These are phyloP conservation scores for Russula griseocarnosa DNA, from an alignment of 768 basidiomycete genomes.

Conservation along the genomic window DNA sequence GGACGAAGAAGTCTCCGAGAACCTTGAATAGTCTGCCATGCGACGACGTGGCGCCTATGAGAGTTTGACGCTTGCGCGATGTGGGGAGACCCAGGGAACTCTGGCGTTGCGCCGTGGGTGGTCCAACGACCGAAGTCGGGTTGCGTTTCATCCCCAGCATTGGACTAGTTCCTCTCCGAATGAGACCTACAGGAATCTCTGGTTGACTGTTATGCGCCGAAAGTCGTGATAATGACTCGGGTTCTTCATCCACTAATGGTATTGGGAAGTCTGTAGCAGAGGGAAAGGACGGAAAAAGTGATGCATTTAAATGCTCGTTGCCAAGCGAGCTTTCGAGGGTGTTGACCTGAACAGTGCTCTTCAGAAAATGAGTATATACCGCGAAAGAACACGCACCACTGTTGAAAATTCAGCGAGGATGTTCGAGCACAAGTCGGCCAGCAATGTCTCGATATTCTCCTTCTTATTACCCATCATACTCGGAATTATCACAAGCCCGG, in stretches of 20 bases:
- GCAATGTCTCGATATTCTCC: slow-evolving; percentile 79
- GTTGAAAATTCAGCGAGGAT: slow-evolving; percentile 82
- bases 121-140: slow-evolving; percentile 44
- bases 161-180: slow-evolving; percentile 32
- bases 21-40: slow-evolving; percentile 86
- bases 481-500: slow-evolving; percentile 75
- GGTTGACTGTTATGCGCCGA: slow-evolving; percentile 53
- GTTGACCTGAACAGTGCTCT: slow-evolving; percentile 50
- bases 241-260: slow-evolving; percentile 47
- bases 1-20: slow-evolving; percentile 80
- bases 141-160: slow-evolving; percentile 48
- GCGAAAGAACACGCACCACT: slow-evolving; percentile 51
- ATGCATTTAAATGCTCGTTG: slow-evolving; percentile 77
- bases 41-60: slow-evolving; percentile 65
- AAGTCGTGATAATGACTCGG: slow-evolving; percentile 45
- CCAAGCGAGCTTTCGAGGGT: slow-evolving; percentile 78
- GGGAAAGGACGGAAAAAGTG: slow-evolving; percentile 60
- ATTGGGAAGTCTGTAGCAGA: slow-evolving; percentile 56
- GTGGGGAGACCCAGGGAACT: slow-evolving; percentile 45
- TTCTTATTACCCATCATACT: slow-evolving; percentile 84
- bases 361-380: neutral
- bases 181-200: slow-evolving; percentile 40
- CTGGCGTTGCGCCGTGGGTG: slow-evolving; percentile 42
- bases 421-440: slow-evolving; percentile 86
- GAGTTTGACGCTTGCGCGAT: slow-evolving; percentile 57